Base-by-base conservation (phyloP, 2,329 filamentous ascomycete species). In the Claviceps humidiphila region DNA sequence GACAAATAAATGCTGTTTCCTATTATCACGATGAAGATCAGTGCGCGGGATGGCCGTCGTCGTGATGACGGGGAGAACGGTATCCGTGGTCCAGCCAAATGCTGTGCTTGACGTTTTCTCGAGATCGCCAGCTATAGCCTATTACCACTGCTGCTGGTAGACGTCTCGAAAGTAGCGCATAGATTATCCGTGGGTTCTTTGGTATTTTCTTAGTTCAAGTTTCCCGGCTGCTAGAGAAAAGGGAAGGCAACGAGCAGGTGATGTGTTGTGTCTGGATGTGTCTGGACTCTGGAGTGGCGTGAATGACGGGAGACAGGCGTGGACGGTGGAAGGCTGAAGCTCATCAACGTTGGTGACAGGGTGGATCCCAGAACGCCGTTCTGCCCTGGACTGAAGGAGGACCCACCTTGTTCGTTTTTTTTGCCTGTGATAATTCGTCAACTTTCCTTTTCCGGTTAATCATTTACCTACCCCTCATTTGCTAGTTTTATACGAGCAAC, bases 271-370 rank as follows among this genome's bases (percentile, higher is more conserved):
- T 37, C 20, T 11, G 30, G 30, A 34, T 30, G 26, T 30, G 26
- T 30, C 6, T 13, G 20, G 14, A 39, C 20, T 24, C 6, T 13
- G 20, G 14, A 39, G 37, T 24, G 20, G 20, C 24, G 37, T 30
- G 16, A 47, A 41, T 11, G 30, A 20, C 45, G 30, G 40, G 45
- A 49, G 13, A n/a, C 46, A 13, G 38, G 30, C 47, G 42, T 54
- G 49, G 55, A 1, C 17, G 1, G 17, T 20, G 17, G 17, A 20
- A 20, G 17, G 17, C 17, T 20, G 17, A 56, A 54, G 54, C 44
- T 57, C 46, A 51, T 53, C 46, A 52, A 56, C 34, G 45, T 47
- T 47, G 52, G 41, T 52, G 52, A 51, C 49, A 39, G 45, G 46
- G 51, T 53, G 52, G 52, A 41, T 14, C 52, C 49, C 3, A 22